Conservation (phyloP, 352 stramenopile species). For the Phytophthora pseudosyringae region DNA sequence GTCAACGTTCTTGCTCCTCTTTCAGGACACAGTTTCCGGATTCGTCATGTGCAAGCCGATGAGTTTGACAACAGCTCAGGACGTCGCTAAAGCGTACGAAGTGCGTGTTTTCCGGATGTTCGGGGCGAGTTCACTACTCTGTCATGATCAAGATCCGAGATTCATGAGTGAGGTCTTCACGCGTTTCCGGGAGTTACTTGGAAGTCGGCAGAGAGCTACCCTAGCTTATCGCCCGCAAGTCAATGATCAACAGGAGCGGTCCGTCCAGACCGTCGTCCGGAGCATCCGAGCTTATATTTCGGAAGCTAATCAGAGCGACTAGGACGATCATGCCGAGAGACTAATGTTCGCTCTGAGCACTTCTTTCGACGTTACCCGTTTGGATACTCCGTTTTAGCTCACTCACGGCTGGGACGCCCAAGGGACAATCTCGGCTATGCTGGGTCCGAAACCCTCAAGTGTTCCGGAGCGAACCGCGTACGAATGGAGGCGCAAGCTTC, state of each 20-base stretch:
- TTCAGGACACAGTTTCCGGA: too few species aligned
- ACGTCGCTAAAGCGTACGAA: too few species aligned
- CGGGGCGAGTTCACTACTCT: too few species aligned
- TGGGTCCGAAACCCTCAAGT: background rate
- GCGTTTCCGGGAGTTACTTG: background rate
- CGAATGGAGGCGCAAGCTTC: conserved; percentile 9
- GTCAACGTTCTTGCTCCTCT: too few species aligned
- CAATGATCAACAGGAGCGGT: background rate
- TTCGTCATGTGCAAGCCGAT: too few species aligned
- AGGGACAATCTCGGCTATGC: too few species aligned
- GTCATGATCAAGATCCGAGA: too few species aligned
- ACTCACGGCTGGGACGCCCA: too few species aligned
- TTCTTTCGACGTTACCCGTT: background rate
- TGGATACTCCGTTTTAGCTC: too few species aligned
- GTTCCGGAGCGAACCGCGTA: conserved; percentile 3
- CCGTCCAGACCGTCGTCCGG: background rate
- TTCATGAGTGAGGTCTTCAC: too few species aligned
- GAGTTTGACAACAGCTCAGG: too few species aligned
- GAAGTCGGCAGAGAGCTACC: background rate
- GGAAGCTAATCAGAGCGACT: background rate
- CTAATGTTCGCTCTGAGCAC: conserved; percentile 1
- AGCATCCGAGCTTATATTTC: background rate
- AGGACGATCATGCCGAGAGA: conserved; percentile 1
- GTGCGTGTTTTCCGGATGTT: too few species aligned
- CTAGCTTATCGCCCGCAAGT: background rate